These are phyloP conservation scores for Echria macrotheca DNA, from an alignment of 495 filamentous ascomycete species.

Conservation along the genomic window DNA sequence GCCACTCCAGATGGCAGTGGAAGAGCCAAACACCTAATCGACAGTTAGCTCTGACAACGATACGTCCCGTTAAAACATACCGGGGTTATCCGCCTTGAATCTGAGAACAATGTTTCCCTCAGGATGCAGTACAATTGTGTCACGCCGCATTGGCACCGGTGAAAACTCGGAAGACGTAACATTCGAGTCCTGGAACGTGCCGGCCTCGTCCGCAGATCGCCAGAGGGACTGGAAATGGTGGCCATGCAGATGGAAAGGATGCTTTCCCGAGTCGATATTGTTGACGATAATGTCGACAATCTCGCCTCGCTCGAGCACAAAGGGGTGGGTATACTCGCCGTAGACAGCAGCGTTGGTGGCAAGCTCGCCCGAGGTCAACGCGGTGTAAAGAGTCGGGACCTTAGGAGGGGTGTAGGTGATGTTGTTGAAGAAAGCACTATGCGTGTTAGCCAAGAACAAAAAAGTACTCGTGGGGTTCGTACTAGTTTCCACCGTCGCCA, in stretches of 20 bases:
- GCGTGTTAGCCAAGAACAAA: neutral
- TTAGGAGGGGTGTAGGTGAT: constrained; percentile 38
- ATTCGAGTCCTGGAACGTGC: constrained; percentile 43
- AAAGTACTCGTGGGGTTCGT: constrained; percentile 47
- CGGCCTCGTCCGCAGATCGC: constrained; percentile 33
- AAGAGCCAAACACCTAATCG: constrained; percentile 40
- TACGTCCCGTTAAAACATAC: constrained; percentile 4
- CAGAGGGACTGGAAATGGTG: constrained; percentile 62
- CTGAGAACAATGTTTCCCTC: constrained; percentile 33
- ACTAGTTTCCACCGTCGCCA: constrained; percentile 10
- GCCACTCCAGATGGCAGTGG: constrained; percentile 53
- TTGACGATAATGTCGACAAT: constrained; percentile 66
- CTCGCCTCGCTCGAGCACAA: constrained; percentile 38
- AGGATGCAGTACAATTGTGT: constrained; percentile 42
- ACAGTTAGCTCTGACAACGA: neutral
- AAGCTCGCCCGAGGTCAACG: constrained; percentile 40
- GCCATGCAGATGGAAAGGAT: constrained; percentile 48
- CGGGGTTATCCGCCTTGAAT: constrained; percentile 39
- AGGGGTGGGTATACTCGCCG: constrained; percentile 49
- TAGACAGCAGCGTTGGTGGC: constrained; percentile 45
- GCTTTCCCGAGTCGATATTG: constrained; percentile 56
- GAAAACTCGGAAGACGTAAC: neutral
- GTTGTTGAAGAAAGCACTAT: constrained; percentile 46
- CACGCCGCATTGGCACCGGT: constrained; percentile 43
- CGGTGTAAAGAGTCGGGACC: constrained; percentile 59